Percentiles rank a stretch among this genome's conserved stretches.
Evolutionary conservation across 2,329 filamentous ascomycete genomes (phyloP).

Genomic region (Aspergillus sp.): DNA sequence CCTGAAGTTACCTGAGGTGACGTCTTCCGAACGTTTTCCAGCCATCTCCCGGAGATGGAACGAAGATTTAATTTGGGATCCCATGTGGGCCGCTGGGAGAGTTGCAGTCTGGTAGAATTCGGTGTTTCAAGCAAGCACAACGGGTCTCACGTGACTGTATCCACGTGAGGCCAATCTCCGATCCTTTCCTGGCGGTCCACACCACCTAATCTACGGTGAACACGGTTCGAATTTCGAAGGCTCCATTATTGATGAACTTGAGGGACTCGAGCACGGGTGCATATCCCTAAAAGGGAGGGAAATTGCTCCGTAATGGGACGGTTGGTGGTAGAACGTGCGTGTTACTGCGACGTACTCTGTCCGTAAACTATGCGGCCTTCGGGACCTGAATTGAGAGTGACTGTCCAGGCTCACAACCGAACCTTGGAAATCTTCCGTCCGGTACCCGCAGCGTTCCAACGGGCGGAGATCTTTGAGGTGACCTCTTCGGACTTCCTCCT

Average conservation of each 20-base stretch:
- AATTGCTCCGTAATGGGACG: not conserved
- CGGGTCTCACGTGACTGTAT: not conserved
- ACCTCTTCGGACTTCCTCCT: not conserved
- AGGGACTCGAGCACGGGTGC: not conserved
- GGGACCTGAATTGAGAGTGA: not conserved
- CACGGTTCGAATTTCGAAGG: no score
- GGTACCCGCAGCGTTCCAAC: conserved; percentile 17
- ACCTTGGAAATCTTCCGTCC: conserved; percentile 22
- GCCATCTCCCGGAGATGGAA: not conserved
- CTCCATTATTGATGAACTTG: not conserved
- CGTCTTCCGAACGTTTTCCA: not conserved
- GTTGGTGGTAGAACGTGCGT: not conserved
- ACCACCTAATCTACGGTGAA: not conserved
- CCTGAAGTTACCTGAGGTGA: not conserved
- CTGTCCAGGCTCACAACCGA: no score
- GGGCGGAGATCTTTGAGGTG: conserved; percentile 2
- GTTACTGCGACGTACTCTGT: not conserved
- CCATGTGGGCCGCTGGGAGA: not conserved
- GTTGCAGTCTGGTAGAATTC: not conserved
- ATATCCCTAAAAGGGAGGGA: not conserved
- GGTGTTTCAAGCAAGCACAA: not conserved
- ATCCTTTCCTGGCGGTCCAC: not conserved
- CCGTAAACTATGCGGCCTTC: not conserved
- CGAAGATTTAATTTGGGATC: not conserved
- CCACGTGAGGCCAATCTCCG: not conserved